Percentiles rank a stretch among this genome's conserved stretches.
Evolutionary conservation across 768 basidiomycete species (phyloP).

Genomic region (Pluteus cervinus): DNA sequence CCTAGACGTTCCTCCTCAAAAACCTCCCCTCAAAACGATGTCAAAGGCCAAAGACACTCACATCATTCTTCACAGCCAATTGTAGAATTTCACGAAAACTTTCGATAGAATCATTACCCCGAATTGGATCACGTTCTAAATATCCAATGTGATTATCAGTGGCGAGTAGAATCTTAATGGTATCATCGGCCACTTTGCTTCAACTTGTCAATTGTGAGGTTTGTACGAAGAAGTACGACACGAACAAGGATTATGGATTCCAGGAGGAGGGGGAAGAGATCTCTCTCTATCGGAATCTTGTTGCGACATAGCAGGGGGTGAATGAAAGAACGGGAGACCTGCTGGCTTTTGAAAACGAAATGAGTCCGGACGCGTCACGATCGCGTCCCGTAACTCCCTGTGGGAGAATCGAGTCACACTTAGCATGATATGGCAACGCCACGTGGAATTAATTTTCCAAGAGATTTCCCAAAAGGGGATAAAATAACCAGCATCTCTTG

Average conservation of each 20-base stretch:
- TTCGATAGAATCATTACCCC: slow-evolving; percentile 93
- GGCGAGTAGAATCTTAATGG: slow-evolving; percentile 79
- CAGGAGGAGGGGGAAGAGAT: slow-evolving; percentile 6
- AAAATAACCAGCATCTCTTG: no score
- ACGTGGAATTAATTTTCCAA: no score
- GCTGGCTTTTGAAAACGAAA: no score
- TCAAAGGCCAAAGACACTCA: slow-evolving; percentile 29
- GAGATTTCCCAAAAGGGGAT: no score
- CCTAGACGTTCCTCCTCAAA: no score
- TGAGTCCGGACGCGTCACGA: no score
- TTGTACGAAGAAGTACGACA: slow-evolving; percentile 12
- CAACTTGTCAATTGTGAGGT: background rate
- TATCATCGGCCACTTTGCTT: slow-evolving; percentile 56
- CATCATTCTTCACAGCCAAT: slow-evolving; percentile 83
- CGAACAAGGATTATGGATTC: slow-evolving; percentile 8
- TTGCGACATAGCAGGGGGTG: no score
- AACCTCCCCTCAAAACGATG: no score
- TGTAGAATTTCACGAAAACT: slow-evolving; percentile 93
- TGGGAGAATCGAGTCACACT: no score
- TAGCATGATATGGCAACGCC: no score
- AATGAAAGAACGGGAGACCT: no score
- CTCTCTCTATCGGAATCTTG: background rate
- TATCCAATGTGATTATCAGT: slow-evolving; percentile 98
- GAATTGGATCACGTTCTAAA: slow-evolving; percentile 87
- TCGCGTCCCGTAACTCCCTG: no score